phyloP scores from a whole-genome alignment of 495 filamentous ascomycete genomes.

The Trichocladium uniseriatum region DNA sequence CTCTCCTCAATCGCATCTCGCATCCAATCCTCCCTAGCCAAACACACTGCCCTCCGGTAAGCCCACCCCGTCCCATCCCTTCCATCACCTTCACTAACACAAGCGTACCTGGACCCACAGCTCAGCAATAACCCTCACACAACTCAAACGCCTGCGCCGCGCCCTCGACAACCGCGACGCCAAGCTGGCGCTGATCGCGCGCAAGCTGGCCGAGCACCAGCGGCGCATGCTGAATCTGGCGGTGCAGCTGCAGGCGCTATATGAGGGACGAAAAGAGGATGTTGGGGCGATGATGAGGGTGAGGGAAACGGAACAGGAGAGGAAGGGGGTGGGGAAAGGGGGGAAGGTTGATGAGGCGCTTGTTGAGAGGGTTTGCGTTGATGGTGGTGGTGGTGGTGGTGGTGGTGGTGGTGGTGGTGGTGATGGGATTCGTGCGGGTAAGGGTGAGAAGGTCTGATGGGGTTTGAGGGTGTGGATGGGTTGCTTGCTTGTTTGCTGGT shows the following conservation, averaged over 20 bases:
- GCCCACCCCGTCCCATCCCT: neutral
- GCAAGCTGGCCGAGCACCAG: constrained; percentile 18
- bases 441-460: neutral
- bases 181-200: constrained; percentile 12
- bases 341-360: neutral
- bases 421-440: neutral
- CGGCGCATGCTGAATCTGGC: constrained; percentile 17
- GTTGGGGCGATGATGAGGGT: constrained; percentile 1
- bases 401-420: neutral
- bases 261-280: constrained; percentile 18
- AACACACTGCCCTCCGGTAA: constrained; percentile 17
- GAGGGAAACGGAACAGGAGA: neutral
- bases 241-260: constrained; percentile 18
- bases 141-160: constrained; percentile 9
- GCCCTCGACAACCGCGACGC: constrained; percentile 20
- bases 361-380: neutral
- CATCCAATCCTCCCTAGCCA: constrained; percentile 12
- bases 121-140: neutral
- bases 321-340: neutral
- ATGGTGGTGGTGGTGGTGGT: neutral
- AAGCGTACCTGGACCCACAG: neutral
- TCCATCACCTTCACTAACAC: neutral
- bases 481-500: neutral
- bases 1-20: constrained; percentile 12
- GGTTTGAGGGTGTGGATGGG: neutral